phyloP scores from a whole-genome alignment of 805 yeast genomes.

The Scheffersomyces ergatensis region DNA sequence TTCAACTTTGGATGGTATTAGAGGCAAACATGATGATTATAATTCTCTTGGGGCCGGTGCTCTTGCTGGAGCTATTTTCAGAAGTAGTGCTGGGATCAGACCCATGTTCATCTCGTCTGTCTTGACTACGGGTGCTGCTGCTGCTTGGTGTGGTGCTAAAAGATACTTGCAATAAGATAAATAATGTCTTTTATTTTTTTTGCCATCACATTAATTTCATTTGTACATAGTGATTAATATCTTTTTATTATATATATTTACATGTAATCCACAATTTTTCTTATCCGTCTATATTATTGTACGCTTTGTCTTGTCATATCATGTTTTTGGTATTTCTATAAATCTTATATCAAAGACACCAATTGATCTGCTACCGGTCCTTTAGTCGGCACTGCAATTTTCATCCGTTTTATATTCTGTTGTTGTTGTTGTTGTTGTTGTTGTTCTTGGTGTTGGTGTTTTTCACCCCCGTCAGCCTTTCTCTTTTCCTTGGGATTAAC shows the following conservation, averaged over 20 bases:
- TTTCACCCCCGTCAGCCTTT: too few relatives aligned
- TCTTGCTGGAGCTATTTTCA: conserved; percentile 86
- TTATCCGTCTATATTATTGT: too few relatives aligned
- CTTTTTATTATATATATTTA: neutral
- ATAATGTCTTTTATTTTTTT: neutral
- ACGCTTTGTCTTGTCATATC: too few relatives aligned
- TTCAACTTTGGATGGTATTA: conserved; percentile 69
- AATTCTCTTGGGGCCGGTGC: conserved; percentile 91
- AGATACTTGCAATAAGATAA: conserved; percentile 18
- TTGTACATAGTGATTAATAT: neutral
- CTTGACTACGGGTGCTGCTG: conserved; percentile 86
- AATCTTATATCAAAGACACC: too few relatives aligned
- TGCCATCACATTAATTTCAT: neutral
- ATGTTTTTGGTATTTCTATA: too few relatives aligned
- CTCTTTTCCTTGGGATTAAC: neutral
- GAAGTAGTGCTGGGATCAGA: conserved; percentile 76
- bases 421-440: neutral
- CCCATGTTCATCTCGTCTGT: conserved; percentile 88
- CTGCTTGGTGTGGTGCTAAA: conserved; percentile 88
- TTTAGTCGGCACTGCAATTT: neutral
- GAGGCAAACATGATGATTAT: conserved; percentile 85
- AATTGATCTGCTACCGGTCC: too few relatives aligned
- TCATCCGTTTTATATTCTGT: neutral
- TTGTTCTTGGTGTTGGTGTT: neutral
- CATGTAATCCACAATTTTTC: neutral